These are phyloP conservation scores for Fonsecaea monophora DNA, from an alignment of 2,329 filamentous ascomycete genomes.

Conservation along the genomic window DNA sequence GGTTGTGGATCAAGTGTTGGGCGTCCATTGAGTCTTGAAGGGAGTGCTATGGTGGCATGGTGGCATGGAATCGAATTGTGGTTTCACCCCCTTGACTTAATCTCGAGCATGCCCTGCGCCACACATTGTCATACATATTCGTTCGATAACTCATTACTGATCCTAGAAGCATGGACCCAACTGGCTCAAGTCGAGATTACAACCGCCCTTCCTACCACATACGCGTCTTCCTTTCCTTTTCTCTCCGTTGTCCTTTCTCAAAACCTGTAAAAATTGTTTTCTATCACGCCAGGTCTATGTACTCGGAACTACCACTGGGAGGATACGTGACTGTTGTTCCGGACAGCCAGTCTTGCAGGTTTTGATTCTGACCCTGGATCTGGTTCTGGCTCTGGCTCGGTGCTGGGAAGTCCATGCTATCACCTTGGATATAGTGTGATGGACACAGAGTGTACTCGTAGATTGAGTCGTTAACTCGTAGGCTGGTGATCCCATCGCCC, in stretches of 20 bases:
- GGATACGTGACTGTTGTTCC: background rate
- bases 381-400: background rate
- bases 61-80: no score
- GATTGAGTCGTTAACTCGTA: background rate
- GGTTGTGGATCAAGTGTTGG: conserved; percentile 44
- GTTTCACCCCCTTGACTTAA: no score
- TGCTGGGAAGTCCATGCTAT: background rate
- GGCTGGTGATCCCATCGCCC: background rate
- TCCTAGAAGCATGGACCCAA: background rate
- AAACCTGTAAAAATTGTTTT: no score
- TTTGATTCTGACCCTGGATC: no score
- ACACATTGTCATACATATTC: no score
- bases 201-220: background rate
- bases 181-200: background rate
- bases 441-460: background rate
- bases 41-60: background rate
- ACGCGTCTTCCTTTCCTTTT: background rate
- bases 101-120: no score
- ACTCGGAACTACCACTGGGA: background rate
- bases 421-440: background rate
- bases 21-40: conserved; percentile 40
- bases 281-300: background rate
- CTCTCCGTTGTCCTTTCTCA: background rate
- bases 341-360: background rate
- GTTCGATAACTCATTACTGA: background rate